Evolutionary conservation across 208 protist genomes (phyloP), one percentile per base, ranked within the genome.

Genomic region (Spongospora subterranea): DNA sequence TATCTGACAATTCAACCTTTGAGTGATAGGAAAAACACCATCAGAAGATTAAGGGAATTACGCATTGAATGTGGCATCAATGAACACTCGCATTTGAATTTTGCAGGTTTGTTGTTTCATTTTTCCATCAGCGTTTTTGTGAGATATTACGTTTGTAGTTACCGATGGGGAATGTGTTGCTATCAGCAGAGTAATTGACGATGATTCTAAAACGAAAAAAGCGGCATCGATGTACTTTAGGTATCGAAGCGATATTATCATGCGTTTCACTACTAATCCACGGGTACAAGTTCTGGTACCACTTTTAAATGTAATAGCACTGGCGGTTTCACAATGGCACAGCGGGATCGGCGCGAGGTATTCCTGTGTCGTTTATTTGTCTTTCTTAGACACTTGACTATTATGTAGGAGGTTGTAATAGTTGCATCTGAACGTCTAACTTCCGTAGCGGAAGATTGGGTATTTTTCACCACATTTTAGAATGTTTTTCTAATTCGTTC

Each of bases 21-120:
- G 6, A 6, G 6, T 82, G 71, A 35, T 43, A 82, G 71, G 71
- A 82, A 35, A 35, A 82, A 45, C 13, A 82, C 71, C 6, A 20
- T 82, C 17, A 82, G 35, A n/a, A 6, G 71, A 6, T n/a, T 82
- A 20, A 82, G n/a, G 35, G 35, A 43, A 13, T 45, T 82, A 13
- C 71, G 71, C 6, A 35, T 45, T 13, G 71, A 82, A 82, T 82
- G 71, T 43, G 71, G 71, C 35, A 82, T 82, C 6, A 82, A 6
- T 20, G 71, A 82, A 43, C 71, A 82, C n/a, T 82, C 71, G 17
- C 35, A 82, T 82, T n/a, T 82, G 6, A 82, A 82, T 43, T 82
- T 82, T 82, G 71, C 71, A 45, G 71, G 71, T 82, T 32, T 65
- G 17, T 29, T 32, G 20, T 32, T 82, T 82, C n/a, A 43, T 43